Evolutionary conservation across 441 rosid genomes (phyloP), one percentile per base, ranked within the genome.

Genomic region (Mallotus japonicus): DNA sequence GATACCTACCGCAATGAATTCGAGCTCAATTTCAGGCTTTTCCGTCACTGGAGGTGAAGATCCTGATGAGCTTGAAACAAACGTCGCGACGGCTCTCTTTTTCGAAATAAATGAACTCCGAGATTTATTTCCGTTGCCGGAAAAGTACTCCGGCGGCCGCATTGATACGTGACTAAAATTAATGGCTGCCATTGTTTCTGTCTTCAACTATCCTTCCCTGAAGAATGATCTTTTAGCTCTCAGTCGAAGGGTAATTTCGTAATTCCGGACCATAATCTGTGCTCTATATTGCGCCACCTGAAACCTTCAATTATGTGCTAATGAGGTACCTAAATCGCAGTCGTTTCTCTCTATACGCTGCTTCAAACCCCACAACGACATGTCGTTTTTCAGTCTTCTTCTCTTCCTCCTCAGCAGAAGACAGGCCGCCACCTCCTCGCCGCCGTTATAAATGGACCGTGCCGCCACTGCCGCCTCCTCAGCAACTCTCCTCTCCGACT

Each of bases 11-110:
- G 86, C 87, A 37, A 89, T 70, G 73, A 92, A 92, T 28, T 89
- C 88, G 60, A 92, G 88, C 86, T 88, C 92, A 47, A 92, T 91
- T 74, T 85, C 88, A 0, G 91, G 93, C 69, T 74, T 82, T 59
- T 75, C 83, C 5, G 83, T 44, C 7, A 37, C 66, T 6, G 79
- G 14, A 20, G 80, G 65, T 51, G 81, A 75, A 17, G 87, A 60
- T 59, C 78, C 77, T 55, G 77, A 69, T 4, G 81, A 77, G 54
- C 64, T 67, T 7, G 85, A 78, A 0, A 74, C 62, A 3, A 40
- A 71, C 46, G 4, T 69, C 8, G 74, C 65, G 57, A 51, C 70
- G 62, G 44, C 55, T 69, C 72, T 73, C 78, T 51, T 81, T 59
- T n/a, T 51, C 12, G 12, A 13, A 71, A 7, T 8, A 12, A 79